A percentile compares a stretch with the other conserved stretches of the same genome.
Evolutionary conservation across 768 basidiomycete genomes (phyloP).

Genomic region (Rubroboletus satanas): DNA sequence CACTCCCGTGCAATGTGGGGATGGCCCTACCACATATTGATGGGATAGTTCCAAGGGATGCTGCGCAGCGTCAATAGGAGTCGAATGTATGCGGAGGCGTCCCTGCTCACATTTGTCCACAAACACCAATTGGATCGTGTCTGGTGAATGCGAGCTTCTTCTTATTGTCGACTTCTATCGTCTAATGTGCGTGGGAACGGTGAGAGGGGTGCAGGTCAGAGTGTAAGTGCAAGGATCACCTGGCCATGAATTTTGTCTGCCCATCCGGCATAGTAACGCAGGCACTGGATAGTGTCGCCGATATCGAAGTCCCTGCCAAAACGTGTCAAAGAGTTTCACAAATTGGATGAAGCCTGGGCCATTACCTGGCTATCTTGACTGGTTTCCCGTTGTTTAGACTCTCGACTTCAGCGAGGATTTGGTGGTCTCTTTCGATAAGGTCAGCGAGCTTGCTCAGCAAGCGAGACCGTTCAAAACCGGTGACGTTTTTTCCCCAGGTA

Average conservation of each 20-base stretch:
- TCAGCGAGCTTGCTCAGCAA: conserved; percentile 85
- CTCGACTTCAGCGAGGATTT: conserved; percentile 83
- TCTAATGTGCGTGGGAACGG: conserved; percentile 36
- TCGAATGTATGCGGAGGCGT: conserved; percentile 2
- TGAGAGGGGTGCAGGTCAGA: neutral
- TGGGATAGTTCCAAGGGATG: conserved; percentile 93
- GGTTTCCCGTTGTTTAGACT: conserved; percentile 90
- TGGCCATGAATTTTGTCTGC: conserved; percentile 92
- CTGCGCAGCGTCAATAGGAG: conserved; percentile 33
- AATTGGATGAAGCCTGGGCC: conserved; percentile 33
- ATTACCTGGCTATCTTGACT: conserved; percentile 52
- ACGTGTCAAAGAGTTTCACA: neutral
- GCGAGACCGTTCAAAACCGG: conserved; percentile 77
- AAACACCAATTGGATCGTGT: conserved; percentile 91
- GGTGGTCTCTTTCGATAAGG: conserved; percentile 79
- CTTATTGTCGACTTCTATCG: conserved; percentile 76
- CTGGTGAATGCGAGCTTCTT: conserved; percentile 81
- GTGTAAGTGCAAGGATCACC: conserved; percentile 36
- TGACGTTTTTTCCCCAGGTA: conserved; percentile 86
- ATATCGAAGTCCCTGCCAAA: conserved; percentile 70
- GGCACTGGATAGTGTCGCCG: conserved; percentile 69
- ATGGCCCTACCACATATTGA: conserved; percentile 68
- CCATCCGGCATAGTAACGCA: conserved; percentile 94
- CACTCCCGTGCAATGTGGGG: neutral
- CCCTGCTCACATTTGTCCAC: conserved; percentile 75